Base-by-base conservation (phyloP, 176 grass and related monocot species). In the Musa troglodytarum region DNA sequence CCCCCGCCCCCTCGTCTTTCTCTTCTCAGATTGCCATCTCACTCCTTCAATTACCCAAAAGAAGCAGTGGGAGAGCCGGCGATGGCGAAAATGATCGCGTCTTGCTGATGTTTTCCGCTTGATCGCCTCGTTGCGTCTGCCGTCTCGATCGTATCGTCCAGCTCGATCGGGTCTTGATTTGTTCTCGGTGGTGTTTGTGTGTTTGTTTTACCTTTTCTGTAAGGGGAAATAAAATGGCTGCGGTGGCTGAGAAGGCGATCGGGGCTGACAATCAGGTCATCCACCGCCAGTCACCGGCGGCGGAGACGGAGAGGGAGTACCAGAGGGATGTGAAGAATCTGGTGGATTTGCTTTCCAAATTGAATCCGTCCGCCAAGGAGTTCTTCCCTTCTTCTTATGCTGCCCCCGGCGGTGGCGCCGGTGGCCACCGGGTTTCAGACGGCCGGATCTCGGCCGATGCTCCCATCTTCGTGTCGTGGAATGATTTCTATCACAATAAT, bases 371-470 rank as follows among this genome's bases (percentile, higher is more conserved):
- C 3, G 72, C 72, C 23, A 56, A 74, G 53, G 72, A 74, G 53
- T 74, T 74, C 72, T 14, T 74, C 54, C 72, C 72, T 74, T 25
- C 72, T 26, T 74, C 52, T 54, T 25, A 54, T 25, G 20, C 71
- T 24, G 22, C 53, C 3, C 19, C 71, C 21, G 28, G 15, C 49
- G 13, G 12, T 10, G 72, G 15, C 52, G 57, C 17, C 12, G 53
- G 81, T 26, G 24, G 72, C 20, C 25, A 14, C 0, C 51, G 43
- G 78, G 54, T 53, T 51, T 58, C 78, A 22, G 50, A 73, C 8
- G 57, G 22, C n/a, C 55, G 22, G 21, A 69, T 80, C 9, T 80
- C 78, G 14, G 69, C 78, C 21, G 78, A 80, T 65, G 78, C 78
- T 15, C 78, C 78, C 10, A 29, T 72, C 24, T 80, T 73, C 12